phyloP scores from a whole-genome alignment of 2,329 filamentous ascomycete genomes.

The Claviceps sp. region DNA sequence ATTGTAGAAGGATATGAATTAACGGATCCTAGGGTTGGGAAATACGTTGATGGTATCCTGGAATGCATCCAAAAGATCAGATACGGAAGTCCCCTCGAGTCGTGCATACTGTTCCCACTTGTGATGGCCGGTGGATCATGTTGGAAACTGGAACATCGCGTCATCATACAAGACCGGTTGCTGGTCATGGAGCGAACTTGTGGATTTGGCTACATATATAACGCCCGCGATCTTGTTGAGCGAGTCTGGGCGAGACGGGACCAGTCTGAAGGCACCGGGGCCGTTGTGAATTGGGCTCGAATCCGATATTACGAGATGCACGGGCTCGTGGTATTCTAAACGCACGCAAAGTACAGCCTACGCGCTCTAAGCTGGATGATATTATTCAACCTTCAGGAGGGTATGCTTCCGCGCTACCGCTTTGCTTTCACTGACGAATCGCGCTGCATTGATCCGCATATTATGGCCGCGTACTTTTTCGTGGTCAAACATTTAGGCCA shows the following conservation, averaged over 20 bases:
- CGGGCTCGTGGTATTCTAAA: constrained; percentile 19
- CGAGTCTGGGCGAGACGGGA: constrained; percentile 24
- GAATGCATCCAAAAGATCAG: constrained; percentile 24
- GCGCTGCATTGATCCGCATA: no score
- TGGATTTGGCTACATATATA: constrained; percentile 28
- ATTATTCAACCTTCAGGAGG: no score
- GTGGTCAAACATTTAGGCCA: no score
- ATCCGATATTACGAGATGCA: constrained; percentile 24
- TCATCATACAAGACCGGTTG: constrained; percentile 25
- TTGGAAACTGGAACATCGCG: constrained; percentile 21
- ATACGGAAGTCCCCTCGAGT: constrained; percentile 27
- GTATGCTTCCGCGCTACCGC: no score
- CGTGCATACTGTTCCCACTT: constrained; percentile 26
- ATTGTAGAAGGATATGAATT: constrained; percentile 28
- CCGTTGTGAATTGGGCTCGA: constrained; percentile 20
- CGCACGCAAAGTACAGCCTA: neutral
- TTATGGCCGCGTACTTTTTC: no score
- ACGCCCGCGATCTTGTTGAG: constrained; percentile 25
- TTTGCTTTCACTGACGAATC: no score
- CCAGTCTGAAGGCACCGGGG: constrained; percentile 13
- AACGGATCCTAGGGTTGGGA: constrained; percentile 19
- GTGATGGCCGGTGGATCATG: constrained; percentile 28
- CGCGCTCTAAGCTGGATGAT: no score
- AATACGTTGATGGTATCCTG: constrained; percentile 21
- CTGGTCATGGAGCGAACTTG: constrained; percentile 30